Percentiles rank a stretch among this genome's conserved stretches.
Evolutionary conservation across 345 rosid species (phyloP).

Genomic region (Eucalyptus sp.): DNA sequence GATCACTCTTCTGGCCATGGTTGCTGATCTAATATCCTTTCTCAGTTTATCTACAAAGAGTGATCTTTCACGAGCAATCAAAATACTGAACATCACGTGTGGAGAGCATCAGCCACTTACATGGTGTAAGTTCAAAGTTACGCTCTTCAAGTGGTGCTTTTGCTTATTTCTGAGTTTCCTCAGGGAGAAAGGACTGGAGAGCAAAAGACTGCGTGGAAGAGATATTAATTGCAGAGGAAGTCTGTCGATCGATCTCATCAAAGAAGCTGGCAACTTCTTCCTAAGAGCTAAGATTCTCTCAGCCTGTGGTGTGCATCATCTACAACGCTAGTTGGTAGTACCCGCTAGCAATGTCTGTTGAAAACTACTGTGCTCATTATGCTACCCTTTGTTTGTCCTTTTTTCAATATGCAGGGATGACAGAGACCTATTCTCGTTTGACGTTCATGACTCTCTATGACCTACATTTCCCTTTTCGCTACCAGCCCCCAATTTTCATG

Average conservation of each 20-base stretch:
- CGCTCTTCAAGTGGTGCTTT: background rate
- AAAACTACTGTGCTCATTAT: too few relatives aligned
- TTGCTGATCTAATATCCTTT: conserved; percentile 42
- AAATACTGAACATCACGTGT: background rate
- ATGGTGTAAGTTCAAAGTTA: background rate
- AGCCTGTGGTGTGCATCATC: conserved; percentile 47
- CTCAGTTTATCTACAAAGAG: conserved; percentile 21
- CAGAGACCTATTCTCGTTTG: conserved; percentile 76
- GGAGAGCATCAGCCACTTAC: background rate
- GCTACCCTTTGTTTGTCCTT: background rate
- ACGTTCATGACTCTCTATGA: conserved; percentile 55
- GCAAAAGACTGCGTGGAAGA: conserved; percentile 1
- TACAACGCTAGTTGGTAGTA: background rate
- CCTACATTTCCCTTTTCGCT: conserved; percentile 12
- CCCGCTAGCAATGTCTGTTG: background rate
- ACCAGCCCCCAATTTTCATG: conserved; percentile 1
- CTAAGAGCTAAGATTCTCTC: conserved; percentile 33
- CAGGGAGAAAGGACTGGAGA: background rate
- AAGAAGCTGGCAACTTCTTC: conserved; percentile 19
- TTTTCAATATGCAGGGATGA: conserved; percentile 47
- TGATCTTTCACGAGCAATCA: background rate
- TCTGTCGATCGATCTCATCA: conserved; percentile 29
- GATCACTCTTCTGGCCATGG: conserved; percentile 74
- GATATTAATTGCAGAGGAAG: conserved; percentile 68
- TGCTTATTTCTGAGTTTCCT: background rate